Conservation (phyloP, 805 yeast genomes). For the Suhomyces xylopsoci region DNA sequence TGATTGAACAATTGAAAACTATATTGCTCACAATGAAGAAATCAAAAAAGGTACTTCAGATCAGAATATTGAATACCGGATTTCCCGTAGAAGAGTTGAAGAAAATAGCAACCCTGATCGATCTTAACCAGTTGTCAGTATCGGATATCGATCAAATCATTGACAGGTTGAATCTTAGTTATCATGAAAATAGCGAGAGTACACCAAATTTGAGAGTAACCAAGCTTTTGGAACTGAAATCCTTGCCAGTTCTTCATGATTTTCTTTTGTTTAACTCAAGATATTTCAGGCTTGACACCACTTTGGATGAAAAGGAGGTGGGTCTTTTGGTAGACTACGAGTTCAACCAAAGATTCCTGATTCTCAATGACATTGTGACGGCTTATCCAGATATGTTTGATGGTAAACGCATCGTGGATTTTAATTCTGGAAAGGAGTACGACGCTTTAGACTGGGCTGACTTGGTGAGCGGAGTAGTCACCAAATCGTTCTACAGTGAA, state of each 20-base stretch:
- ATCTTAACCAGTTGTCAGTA: slow-evolving; percentile 1
- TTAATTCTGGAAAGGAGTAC: slow-evolving; percentile 12
- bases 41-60: slow-evolving; percentile 32
- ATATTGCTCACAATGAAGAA: slow-evolving; percentile 24
- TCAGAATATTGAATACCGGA: slow-evolving; percentile 32
- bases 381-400: slow-evolving; percentile 26
- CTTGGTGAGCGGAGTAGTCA: slow-evolving; percentile 38
- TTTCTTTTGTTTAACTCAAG: slow-evolving; percentile 57
- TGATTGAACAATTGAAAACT: slow-evolving; percentile 42
- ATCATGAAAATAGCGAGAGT: neutral
- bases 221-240: slow-evolving; percentile 25
- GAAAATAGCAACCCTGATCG: neutral
- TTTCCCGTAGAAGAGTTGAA: slow-evolving; percentile 1
- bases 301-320: slow-evolving; percentile 25
- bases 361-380: slow-evolving; percentile 25
- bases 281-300: slow-evolving; percentile 32
- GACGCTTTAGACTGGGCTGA: slow-evolving; percentile 47
- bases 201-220: slow-evolving; percentile 6
- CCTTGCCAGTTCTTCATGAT: slow-evolving; percentile 30
- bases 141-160: slow-evolving; percentile 9
- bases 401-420: slow-evolving; percentile 14
- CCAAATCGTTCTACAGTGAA: slow-evolving; percentile 46
- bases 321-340: slow-evolving; percentile 47
- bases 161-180: neutral
- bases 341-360: slow-evolving; percentile 38